A percentile compares a stretch with the other conserved stretches of the same genome.
phyloP scores from a whole-genome alignment of 2,329 filamentous ascomycete species.

The Pyrenochaeta sp. region DNA sequence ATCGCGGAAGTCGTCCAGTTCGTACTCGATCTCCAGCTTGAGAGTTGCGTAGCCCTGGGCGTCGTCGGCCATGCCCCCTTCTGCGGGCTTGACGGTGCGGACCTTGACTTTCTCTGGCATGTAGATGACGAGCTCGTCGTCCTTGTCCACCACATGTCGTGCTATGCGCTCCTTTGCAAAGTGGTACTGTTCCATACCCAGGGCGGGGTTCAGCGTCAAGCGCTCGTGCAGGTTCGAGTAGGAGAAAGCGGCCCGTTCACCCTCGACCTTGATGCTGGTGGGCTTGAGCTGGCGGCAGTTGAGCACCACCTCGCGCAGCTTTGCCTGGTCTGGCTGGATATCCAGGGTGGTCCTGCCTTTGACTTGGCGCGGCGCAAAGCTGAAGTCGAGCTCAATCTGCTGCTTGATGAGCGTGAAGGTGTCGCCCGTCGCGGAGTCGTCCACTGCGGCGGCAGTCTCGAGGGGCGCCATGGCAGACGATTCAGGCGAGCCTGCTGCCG shows the following conservation, averaged over 20 bases:
- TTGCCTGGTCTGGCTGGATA: slow-evolving; percentile 69
- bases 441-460: slow-evolving; percentile 38
- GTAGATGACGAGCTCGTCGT: slow-evolving; percentile 65
- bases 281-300: slow-evolving; percentile 70
- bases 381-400: slow-evolving; percentile 86
- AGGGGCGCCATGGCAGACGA: slow-evolving; percentile 38
- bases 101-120: slow-evolving; percentile 69
- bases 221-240: slow-evolving; percentile 72
- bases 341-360: slow-evolving; percentile 83
- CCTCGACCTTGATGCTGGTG: slow-evolving; percentile 58
- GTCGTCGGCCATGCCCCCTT: slow-evolving; percentile 45
- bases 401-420: slow-evolving; percentile 75
- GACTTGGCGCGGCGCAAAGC: slow-evolving; percentile 78
- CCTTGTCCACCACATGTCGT: slow-evolving; percentile 60
- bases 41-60: slow-evolving; percentile 63
- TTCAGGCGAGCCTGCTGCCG: slow-evolving; percentile 38
- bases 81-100: slow-evolving; percentile 64
- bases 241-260: slow-evolving; percentile 46
- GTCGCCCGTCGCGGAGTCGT: slow-evolving; percentile 41
- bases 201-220: slow-evolving; percentile 67
- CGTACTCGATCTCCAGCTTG: slow-evolving; percentile 76
- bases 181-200: slow-evolving; percentile 76
- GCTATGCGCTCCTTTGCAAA: slow-evolving; percentile 74
- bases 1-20: slow-evolving; percentile 77
- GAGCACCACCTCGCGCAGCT: slow-evolving; percentile 63